Conservation (phyloP, 768 basidiomycete species). For the Pleurotus citrinopileatus region DNA sequence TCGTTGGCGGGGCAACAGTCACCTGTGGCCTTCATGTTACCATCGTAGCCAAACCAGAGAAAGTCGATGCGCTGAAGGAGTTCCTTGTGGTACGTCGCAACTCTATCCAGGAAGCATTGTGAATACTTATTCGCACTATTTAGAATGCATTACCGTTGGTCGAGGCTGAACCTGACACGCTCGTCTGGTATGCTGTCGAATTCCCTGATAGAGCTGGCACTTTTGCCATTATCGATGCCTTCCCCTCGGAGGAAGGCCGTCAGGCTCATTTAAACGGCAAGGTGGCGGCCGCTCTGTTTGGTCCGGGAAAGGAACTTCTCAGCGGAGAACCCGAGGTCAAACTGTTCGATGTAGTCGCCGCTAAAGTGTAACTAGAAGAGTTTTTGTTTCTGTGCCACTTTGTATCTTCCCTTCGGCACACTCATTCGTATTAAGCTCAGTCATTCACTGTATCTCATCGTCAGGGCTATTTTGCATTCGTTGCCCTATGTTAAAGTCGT, state of each 20-base stretch:
- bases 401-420: too few species aligned
- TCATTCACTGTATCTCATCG: too few species aligned
- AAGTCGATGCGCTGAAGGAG: conserved; percentile 29
- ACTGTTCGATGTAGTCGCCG: conserved; percentile 31
- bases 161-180: conserved; percentile 30
- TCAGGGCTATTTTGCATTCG: too few species aligned
- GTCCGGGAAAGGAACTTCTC: conserved; percentile 28
- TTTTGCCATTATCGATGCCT: conserved; percentile 38
- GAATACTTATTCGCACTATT: not conserved
- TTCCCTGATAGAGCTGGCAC: conserved; percentile 30
- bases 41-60: conserved; percentile 32
- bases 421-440: too few species aligned
- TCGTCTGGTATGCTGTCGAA: conserved; percentile 36
- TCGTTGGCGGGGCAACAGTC: conserved; percentile 16
- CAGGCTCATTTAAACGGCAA: conserved; percentile 31
- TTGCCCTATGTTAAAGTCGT: too few species aligned
- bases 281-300: conserved; percentile 32
- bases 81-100: conserved; percentile 33
- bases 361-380: conserved; percentile 19
- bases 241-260: conserved; percentile 27
- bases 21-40: conserved; percentile 23
- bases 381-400: too few species aligned
- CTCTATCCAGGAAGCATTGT: conserved; percentile 1
- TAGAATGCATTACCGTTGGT: conserved; percentile 31
- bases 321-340: conserved; percentile 25